Evolutionary conservation across 1,139 yeast species (phyloP).

Genomic region (Sugiyamaella paludigena): DNA sequence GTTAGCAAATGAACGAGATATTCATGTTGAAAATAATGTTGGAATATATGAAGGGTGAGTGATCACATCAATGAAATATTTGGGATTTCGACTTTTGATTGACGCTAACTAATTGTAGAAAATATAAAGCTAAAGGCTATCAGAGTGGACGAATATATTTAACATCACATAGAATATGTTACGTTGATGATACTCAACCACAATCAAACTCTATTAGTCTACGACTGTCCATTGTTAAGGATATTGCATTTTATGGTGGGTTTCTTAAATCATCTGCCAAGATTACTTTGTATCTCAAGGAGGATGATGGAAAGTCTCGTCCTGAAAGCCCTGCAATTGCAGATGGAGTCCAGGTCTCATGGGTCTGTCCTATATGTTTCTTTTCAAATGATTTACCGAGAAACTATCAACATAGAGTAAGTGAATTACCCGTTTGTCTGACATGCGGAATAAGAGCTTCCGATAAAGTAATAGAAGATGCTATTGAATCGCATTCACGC

Average conservation of each 20-base stretch:
- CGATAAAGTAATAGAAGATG: conserved; percentile 36
- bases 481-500: conserved; percentile 23
- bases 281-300: conserved; percentile 45
- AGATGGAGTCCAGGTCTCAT: conserved; percentile 37
- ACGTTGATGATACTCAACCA: conserved; percentile 55
- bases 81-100: neutral
- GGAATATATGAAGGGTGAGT: conserved; percentile 38
- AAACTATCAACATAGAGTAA: conserved; percentile 38
- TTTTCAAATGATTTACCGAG: conserved; percentile 54
- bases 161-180: conserved; percentile 70
- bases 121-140: conserved; percentile 56
- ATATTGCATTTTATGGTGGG: conserved; percentile 51
- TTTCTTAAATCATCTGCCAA: conserved; percentile 81
- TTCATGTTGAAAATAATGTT: conserved; percentile 36
- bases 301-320: conserved; percentile 1
- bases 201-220: conserved; percentile 49
- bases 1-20: conserved; percentile 44
- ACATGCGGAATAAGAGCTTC: conserved; percentile 72
- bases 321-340: conserved; percentile 10
- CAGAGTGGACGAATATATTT: conserved; percentile 78
- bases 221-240: conserved; percentile 47
- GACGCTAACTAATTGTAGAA: conserved; percentile 41
- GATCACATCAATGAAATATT: neutral
- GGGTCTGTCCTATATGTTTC: conserved; percentile 87
- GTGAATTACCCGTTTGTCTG: conserved; percentile 55